Evolutionary conservation across 768 basidiomycete genomes (phyloP).

Genomic region (Suillus alpinus): DNA sequence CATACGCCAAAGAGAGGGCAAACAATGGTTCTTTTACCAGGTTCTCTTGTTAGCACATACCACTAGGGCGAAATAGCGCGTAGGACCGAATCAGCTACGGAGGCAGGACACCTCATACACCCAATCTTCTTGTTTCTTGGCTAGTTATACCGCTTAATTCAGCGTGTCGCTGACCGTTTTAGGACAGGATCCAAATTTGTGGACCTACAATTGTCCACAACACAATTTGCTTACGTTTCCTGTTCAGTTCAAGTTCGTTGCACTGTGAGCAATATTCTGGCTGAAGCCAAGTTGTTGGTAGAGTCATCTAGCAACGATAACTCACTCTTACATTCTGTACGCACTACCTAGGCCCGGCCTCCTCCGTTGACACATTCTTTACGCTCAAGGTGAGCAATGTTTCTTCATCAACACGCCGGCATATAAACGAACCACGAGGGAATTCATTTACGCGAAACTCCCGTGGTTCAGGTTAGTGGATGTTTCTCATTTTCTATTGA

Average conservation of each 20-base stretch:
- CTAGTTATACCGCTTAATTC: slow-evolving; percentile 11
- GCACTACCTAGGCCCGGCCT: slow-evolving; percentile 57
- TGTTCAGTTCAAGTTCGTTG: slow-evolving; percentile 37
- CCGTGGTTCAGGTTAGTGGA: slow-evolving; percentile 13
- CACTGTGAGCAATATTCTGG: slow-evolving; percentile 24
- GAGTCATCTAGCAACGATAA: background rate
- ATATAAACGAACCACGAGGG: slow-evolving; percentile 26
- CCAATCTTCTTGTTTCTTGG: slow-evolving; percentile 8
- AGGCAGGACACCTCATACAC: slow-evolving; percentile 16
- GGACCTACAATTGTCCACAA: slow-evolving; percentile 59
- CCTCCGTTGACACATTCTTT: slow-evolving; percentile 67
- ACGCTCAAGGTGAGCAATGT: slow-evolving; percentile 45
- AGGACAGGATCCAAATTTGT: slow-evolving; percentile 32
- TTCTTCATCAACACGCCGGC: slow-evolving; percentile 5
- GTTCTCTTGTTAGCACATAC: slow-evolving; percentile 24
- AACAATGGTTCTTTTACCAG: slow-evolving; percentile 22
- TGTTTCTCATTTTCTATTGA: background rate
- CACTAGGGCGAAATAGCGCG: slow-evolving; percentile 15
- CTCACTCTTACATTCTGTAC: slow-evolving; percentile 11
- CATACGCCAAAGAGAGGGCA: slow-evolving; percentile 48
- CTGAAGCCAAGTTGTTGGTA: slow-evolving; percentile 7
- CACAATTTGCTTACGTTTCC: slow-evolving; percentile 38
- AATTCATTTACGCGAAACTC: slow-evolving; percentile 10
- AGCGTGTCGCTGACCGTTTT: slow-evolving; percentile 27
- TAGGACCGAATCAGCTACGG: slow-evolving; percentile 1